Evolutionary conservation across 1,139 yeast species (phyloP).

Genomic region (Zygosaccharomyces pseudobailii): DNA sequence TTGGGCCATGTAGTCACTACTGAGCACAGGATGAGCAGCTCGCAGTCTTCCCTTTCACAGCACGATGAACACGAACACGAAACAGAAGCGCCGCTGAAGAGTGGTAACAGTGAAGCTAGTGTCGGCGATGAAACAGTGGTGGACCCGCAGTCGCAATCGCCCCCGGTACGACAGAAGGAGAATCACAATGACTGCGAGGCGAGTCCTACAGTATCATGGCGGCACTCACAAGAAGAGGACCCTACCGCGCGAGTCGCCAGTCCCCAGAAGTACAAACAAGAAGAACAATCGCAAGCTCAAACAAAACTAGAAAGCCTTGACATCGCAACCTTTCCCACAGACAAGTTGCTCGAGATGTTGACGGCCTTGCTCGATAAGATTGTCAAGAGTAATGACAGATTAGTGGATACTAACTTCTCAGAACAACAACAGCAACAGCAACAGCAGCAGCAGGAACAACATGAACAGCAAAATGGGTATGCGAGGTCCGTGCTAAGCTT

Average conservation of each 20-base stretch:
- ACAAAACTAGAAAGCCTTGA: conserved; percentile 40
- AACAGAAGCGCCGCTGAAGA: conserved; percentile 3
- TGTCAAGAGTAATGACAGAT: conserved; percentile 84
- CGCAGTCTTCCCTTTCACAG: conserved; percentile 33
- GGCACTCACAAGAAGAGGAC: not conserved
- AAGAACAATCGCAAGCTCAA: conserved; percentile 1
- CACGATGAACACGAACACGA: not conserved
- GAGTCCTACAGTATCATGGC: conserved; percentile 1
- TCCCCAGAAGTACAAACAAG: conserved; percentile 2
- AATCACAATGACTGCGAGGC: conserved; percentile 1
- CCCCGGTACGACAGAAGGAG: conserved; percentile 10
- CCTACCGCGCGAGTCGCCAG: conserved; percentile 1
- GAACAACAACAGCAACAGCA: conserved; percentile 39
- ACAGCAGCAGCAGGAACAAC: conserved; percentile 18
- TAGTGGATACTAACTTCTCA: conserved; percentile 36
- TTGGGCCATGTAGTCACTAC: conserved; percentile 14
- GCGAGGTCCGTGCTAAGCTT: conserved; percentile 61
- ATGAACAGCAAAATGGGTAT: conserved; percentile 21
- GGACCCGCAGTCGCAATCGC: conserved; percentile 1
- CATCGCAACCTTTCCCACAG: conserved; percentile 78
- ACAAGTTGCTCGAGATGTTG: conserved; percentile 76
- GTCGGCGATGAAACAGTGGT: conserved; percentile 10
- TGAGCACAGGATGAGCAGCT: conserved; percentile 26
- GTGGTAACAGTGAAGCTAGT: conserved; percentile 6
- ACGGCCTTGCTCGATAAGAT: conserved; percentile 80